Conservation (phyloP, 2,329 filamentous ascomycete species). For the Talaromyces sp. region DNA sequence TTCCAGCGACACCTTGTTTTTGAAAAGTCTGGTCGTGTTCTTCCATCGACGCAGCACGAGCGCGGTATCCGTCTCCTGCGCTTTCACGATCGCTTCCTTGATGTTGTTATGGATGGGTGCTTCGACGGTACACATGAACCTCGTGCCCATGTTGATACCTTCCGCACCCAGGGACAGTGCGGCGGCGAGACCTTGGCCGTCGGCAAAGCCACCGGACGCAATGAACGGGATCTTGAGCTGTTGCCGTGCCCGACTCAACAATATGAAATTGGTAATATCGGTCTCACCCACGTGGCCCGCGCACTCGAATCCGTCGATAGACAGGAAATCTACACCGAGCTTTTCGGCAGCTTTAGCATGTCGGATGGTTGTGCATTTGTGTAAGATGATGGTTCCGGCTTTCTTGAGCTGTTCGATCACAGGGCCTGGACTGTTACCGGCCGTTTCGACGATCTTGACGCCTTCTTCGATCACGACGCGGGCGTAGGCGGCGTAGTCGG, state of each 20-base stretch:
- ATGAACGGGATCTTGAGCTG: constrained; percentile 84
- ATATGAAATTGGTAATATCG: constrained; percentile 55
- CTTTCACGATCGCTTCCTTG: constrained; percentile 85
- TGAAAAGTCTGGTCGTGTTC: constrained; percentile 85
- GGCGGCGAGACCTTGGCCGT: constrained; percentile 87
- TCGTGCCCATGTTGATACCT: constrained; percentile 97
- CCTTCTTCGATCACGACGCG: constrained; percentile 92
- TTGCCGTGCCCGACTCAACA: constrained; percentile 81
- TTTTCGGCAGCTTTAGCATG: constrained; percentile 90
- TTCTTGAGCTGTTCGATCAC: constrained; percentile 86
- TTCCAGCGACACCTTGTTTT: constrained; percentile 80
- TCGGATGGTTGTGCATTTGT: constrained; percentile 96
- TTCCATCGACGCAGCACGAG: constrained; percentile 85
- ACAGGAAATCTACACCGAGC: constrained; percentile 92
- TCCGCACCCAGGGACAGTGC: constrained; percentile 85
- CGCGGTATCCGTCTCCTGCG: constrained; percentile 86
- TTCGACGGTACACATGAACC: constrained; percentile 95
- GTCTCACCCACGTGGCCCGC: constrained; percentile 62
- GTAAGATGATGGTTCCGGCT: constrained; percentile 72
- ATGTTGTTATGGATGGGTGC: constrained; percentile 89
- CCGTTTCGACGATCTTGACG: constrained; percentile 85
- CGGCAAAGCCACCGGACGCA: constrained; percentile 90
- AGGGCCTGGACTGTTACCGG: constrained; percentile 83
- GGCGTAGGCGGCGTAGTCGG: constrained; percentile 88
- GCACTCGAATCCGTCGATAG: constrained; percentile 97